Evolutionary conservation across 179 eudicot species (phyloP).

Genomic region (Silene coronaria): DNA sequence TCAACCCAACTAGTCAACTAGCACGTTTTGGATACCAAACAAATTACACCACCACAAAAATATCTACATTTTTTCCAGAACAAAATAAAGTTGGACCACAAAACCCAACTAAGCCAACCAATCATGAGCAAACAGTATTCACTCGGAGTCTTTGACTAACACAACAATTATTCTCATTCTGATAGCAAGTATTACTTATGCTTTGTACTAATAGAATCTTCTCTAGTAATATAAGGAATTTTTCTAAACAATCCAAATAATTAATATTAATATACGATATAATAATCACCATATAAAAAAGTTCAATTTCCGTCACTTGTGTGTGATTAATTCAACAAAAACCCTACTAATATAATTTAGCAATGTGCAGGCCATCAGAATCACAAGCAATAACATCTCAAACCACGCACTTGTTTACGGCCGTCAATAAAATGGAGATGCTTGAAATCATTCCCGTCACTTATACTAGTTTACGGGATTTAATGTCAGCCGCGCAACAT

Average conservation of each 20-base stretch:
- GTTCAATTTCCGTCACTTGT: background rate
- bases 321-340: background rate
- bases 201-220: background rate
- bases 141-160: background rate
- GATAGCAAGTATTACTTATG: too few relatives aligned
- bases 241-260: too few relatives aligned
- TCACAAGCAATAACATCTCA: background rate
- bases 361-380: slow-evolving; percentile 5
- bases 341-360: background rate
- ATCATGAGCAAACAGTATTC: background rate
- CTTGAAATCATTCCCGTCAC: background rate
- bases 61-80: too few relatives aligned
- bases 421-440: slow-evolving; percentile 8
- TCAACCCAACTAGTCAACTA: too few relatives aligned
- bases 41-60: background rate
- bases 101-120: background rate
- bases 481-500: background rate
- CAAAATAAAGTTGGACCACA: background rate
- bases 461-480: slow-evolving; percentile 5
- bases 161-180: too few relatives aligned
- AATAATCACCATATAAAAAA: too few relatives aligned
- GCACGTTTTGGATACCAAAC: background rate
- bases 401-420: background rate
- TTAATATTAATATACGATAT: too few relatives aligned
- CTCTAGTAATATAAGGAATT: background rate